phyloP scores from a whole-genome alignment of 192 early-diverging fungal species.

The Podila horticola region DNA sequence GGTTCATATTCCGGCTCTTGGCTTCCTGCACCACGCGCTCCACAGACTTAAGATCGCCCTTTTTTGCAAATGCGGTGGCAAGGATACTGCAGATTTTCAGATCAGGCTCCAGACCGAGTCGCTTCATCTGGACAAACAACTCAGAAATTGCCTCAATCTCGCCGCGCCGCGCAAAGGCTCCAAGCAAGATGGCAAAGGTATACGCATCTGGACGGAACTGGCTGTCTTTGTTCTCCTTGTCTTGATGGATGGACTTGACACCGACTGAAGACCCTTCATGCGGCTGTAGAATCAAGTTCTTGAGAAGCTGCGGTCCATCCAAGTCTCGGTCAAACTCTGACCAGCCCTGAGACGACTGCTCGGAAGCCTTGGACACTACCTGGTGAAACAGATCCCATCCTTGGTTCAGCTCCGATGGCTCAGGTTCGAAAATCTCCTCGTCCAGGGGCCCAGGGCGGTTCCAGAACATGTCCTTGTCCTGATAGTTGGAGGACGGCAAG shows the following conservation, averaged over 20 bases:
- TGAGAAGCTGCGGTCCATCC: conserved; percentile 11
- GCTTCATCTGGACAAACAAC: conserved; percentile 37
- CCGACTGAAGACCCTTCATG: not conserved
- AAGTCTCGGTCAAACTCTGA: not conserved
- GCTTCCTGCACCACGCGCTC: conserved; percentile 37
- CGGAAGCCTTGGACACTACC: conserved; percentile 4
- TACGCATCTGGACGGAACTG: conserved; percentile 27
- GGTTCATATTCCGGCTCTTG: conserved; percentile 12
- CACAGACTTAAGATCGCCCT: conserved; percentile 31
- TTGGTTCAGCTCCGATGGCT: conserved; percentile 14
- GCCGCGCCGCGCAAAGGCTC: conserved; percentile 30
- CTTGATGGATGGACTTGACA: not conserved
- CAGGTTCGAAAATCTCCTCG: not conserved
- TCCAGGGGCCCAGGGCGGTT: not conserved
- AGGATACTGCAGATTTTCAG: conserved; percentile 24
- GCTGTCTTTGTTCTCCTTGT: not conserved
- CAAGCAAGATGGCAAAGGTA: conserved; percentile 41
- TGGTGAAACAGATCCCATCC: conserved; percentile 35
- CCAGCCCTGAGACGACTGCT: not conserved
- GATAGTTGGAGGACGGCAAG: too few relatives aligned
- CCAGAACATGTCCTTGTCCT: too few relatives aligned
- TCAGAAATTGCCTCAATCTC: conserved; percentile 45
- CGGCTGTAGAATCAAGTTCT: conserved; percentile 19
- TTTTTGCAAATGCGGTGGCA: conserved; percentile 38
- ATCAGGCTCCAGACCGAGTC: conserved; percentile 24